Conservation (phyloP, 2,329 filamentous ascomycete genomes). For the Sphaerulina vaccinii region DNA sequence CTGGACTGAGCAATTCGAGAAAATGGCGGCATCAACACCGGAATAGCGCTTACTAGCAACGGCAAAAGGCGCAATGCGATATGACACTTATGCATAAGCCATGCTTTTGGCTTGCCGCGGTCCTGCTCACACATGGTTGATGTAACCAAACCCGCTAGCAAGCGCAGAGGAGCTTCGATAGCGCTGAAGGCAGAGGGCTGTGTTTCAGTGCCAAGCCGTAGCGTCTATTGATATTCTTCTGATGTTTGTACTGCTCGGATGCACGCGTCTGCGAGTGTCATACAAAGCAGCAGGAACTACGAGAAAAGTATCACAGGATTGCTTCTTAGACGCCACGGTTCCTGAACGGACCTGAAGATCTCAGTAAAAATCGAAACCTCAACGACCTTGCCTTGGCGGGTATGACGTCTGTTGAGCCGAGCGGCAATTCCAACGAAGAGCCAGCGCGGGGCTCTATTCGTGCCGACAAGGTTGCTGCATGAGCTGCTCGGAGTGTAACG, state of each 20-base stretch:
- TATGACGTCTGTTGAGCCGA: slow-evolving; percentile 2
- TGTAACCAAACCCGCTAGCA: neutral
- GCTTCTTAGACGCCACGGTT: neutral
- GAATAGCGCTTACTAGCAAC: neutral
- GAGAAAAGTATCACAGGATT: neutral
- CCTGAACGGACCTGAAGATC: neutral
- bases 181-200: neutral
- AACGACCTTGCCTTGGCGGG: neutral
- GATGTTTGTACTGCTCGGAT: too few relatives aligned
- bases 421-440: slow-evolving; percentile 2
- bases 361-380: neutral
- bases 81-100: neutral
- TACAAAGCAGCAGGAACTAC: neutral
- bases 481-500: slow-evolving; percentile 11
- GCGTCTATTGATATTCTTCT: too few relatives aligned
- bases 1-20: neutral
- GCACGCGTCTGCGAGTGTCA: too few relatives aligned
- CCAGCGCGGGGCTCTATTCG: neutral
- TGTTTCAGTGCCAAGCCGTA: too few relatives aligned
- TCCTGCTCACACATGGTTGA: neutral
- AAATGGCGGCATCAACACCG: neutral
- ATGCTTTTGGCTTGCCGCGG: neutral
- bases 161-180: neutral
- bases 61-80: neutral
- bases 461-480: slow-evolving; percentile 2